Evolutionary conservation across 495 filamentous ascomycete species (phyloP), one percentile per base, ranked within the genome.

Genomic region (Penicillium ucsense): DNA sequence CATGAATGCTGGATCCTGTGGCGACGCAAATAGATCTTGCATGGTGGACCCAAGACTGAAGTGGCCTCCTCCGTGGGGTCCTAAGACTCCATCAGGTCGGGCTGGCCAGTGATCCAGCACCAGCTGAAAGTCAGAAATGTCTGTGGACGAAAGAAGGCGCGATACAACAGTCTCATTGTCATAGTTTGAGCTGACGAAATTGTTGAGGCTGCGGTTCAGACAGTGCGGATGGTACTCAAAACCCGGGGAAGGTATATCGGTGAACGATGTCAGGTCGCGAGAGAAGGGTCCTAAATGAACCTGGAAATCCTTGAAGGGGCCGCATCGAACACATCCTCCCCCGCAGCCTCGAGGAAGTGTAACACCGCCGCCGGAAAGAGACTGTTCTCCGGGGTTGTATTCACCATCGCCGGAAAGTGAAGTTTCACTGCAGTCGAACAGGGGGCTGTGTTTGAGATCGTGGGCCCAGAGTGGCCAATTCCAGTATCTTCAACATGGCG

Each of bases 151-250:
- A 28, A 62, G 45, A 8, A 66, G 45, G 0, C 30, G 20, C 3
- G 52, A 48, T 6, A 62, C 41, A 6, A 62, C 42, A 5, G 48
- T 53, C 11, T 36, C 28, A 42, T 64, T 62, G 49, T 51, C 59
- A 46, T 57, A 61, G 4, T 42, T 37, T 3, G 35, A 46, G 8
- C 55, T 33, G 9, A 55, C 52, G 30, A 53, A 59, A 27, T 53
- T 53, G 47, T 74, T 75, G 12, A 88, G 62, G 52, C 84, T 84
- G n/a, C 85, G 76, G 39, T 63, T 72, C 32, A 88, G 62, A 53
- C 85, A 85, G 30, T 79, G 76, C 0, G 77, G 81, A 60, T 81
- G 81, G 53, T 76, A 75, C 36, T 60, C 62, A 38, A 65, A 63
- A 10, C 47, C 49, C 5, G 59, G 55, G 0, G 48, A 44, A 1